Base-by-base conservation (phyloP, 116 monocot genomes). In the Phalaenopsis hybrid region DNA sequence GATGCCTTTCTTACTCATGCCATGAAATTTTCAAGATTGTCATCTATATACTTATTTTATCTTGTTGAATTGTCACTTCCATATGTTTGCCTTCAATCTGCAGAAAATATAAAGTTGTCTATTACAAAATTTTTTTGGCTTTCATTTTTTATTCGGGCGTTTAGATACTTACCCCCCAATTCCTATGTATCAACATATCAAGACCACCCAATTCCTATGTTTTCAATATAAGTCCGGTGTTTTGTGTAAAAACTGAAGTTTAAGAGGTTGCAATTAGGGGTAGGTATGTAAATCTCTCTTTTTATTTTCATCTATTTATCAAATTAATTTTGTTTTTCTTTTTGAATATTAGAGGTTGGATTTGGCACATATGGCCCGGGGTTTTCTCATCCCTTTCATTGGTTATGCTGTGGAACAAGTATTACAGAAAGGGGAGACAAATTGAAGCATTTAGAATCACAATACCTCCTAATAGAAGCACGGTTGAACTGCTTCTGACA, bases 381-480 rank as follows among this genome's bases (percentile, higher is more conserved):
- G 80, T 81, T 67, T 84, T 93, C 58, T 51, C 88, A 3, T 82
- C 75, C 37, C 76, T 86, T 44, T 90, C 92, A 16, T 43, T 85
- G 63, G 61, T 88, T 76, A 93, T 99, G 90, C 85, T 93, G 8
- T 99, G 95, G 93, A 80, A 95, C 68, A 95, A 91, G 77, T 82
- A 86, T 57, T 28, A 65, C 9, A 87, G 81, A 55, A 90, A 88
- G 50, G 92, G 88, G 69, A 82, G 80, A 44, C 85, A 88, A 72
- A 82, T 93, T 55, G 85, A 89, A 85, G 88, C 91, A 16, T 92
- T 95, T 44, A 82, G 85, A 83, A 84, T 99, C 72, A 69, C 80
- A 12, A 74, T 86, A 70, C 93, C 99, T 17, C 92, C 89, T 52
- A 83, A 63, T 76, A 87, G 87, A 51, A 92, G 86, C 80, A 85